Evolutionary conservation across 139 green algal genomes (phyloP).

Genomic region (Asterochloris sp.): DNA sequence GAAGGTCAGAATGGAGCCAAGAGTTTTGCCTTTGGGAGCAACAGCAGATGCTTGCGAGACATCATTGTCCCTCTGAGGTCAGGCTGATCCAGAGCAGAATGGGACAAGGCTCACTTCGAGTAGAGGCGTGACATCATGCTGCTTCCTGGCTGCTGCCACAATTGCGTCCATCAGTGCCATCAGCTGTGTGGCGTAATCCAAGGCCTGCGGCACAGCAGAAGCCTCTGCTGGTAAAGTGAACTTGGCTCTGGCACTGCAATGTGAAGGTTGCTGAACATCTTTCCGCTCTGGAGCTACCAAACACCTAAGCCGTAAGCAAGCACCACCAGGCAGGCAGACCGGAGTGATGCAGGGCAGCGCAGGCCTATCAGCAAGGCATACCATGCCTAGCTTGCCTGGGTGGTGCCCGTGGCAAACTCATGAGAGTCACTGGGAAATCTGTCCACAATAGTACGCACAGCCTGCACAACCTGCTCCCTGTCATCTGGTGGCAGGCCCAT

Average conservation of each 20-base stretch:
- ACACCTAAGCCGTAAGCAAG: too few species aligned
- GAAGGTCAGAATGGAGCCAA: too few species aligned
- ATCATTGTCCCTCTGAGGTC: too few species aligned
- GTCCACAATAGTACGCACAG: neutral
- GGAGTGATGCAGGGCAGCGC: too few species aligned
- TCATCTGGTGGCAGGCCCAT: neutral
- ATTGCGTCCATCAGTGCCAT: slow-evolving; percentile 15
- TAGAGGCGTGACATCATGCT: neutral
- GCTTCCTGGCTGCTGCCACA: neutral
- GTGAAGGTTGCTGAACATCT: too few species aligned
- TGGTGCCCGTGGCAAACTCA: neutral
- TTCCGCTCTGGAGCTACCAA: too few species aligned
- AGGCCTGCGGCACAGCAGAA: neutral
- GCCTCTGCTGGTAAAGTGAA: too few species aligned
- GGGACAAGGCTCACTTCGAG: slow-evolving; percentile 1
- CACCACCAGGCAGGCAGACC: too few species aligned
- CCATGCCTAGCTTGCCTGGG: neutral
- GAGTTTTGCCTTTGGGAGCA: too few species aligned
- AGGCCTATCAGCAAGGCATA: too few species aligned
- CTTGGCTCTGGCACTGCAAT: too few species aligned
- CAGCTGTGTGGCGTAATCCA: slow-evolving; percentile 16
- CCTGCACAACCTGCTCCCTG: neutral
- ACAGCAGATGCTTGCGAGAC: too few species aligned
- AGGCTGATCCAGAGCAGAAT: neutral
- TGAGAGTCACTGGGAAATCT: neutral